Evolutionary conservation across 148 eudicot species (phyloP).

Genomic region (Chenopodium formosanum): DNA sequence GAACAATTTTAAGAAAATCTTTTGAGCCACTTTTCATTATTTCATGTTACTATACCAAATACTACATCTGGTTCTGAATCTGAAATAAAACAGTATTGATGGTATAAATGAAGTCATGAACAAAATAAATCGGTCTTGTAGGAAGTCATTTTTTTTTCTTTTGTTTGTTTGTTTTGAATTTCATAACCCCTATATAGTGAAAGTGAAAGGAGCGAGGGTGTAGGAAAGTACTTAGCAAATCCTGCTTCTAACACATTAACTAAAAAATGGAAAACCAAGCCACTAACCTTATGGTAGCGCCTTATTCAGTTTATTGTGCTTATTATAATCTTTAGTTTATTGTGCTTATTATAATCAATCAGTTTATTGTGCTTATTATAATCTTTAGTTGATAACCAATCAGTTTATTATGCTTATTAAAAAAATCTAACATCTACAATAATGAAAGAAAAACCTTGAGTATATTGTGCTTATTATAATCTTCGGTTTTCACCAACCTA

Average conservation of each 20-base stretch:
- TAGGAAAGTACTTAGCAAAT: neutral
- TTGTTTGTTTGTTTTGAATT: neutral
- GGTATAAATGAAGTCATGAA: neutral
- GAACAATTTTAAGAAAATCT: neutral
- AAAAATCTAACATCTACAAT: no score
- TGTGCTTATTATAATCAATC: no score
- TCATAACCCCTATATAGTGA: neutral
- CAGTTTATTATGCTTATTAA: no score
- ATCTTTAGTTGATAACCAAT: no score
- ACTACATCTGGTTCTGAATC: neutral
- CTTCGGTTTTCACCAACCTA: no score
- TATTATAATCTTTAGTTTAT: no score
- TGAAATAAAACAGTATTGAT: neutral
- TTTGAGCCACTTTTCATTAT: neutral
- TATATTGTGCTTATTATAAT: no score
- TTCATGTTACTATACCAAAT: neutral
- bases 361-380: no score
- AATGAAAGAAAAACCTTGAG: no score
- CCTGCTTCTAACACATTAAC: constrained; percentile 2
- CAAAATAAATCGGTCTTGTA: neutral
- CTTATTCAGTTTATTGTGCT: constrained; percentile 22
- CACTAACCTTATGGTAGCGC: constrained; percentile 61
- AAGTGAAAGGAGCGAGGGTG: neutral
- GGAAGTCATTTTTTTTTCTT: neutral
- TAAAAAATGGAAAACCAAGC: neutral